phyloP scores from a whole-genome alignment of 2,329 filamentous ascomycete species.

The Ophiostoma novo-ulmi region DNA sequence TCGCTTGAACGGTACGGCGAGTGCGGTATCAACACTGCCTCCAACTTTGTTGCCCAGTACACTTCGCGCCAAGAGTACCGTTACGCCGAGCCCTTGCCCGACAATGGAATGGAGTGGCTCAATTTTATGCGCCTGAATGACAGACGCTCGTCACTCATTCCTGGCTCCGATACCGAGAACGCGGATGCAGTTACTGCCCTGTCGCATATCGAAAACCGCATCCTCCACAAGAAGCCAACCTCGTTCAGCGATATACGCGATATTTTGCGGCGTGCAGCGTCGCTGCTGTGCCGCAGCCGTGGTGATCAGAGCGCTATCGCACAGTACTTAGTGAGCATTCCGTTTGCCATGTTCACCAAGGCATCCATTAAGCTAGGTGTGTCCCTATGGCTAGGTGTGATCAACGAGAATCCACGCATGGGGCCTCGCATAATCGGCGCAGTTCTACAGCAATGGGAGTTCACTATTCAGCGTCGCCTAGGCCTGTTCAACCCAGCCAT shows the following conservation, averaged over 20 bases:
- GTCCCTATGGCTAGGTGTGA: constrained; percentile 92
- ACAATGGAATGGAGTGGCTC: constrained; percentile 62
- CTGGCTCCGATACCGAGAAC: constrained; percentile 49
- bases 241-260: constrained; percentile 72
- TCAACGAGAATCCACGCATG: constrained; percentile 88
- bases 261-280: constrained; percentile 76
- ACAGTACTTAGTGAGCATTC: constrained; percentile 84
- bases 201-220: constrained; percentile 65
- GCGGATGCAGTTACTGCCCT: constrained; percentile 61
- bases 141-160: constrained; percentile 48
- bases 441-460: constrained; percentile 87
- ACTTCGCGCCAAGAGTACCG: constrained; percentile 95
- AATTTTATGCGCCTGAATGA: constrained; percentile 54
- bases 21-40: constrained; percentile 79
- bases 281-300: constrained; percentile 73
- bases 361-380: constrained; percentile 93
- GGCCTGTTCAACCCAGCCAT: constrained; percentile 76
- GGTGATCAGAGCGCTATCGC: constrained; percentile 67
- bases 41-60: constrained; percentile 95
- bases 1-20: constrained; percentile 73
- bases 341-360: constrained; percentile 88
- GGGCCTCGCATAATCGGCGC: constrained; percentile 81
- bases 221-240: constrained; percentile 63
- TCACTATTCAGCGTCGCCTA: constrained; percentile 67
- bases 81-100: constrained; percentile 70